Conservation (phyloP, 768 basidiomycete genomes). For the Mycena pura region DNA sequence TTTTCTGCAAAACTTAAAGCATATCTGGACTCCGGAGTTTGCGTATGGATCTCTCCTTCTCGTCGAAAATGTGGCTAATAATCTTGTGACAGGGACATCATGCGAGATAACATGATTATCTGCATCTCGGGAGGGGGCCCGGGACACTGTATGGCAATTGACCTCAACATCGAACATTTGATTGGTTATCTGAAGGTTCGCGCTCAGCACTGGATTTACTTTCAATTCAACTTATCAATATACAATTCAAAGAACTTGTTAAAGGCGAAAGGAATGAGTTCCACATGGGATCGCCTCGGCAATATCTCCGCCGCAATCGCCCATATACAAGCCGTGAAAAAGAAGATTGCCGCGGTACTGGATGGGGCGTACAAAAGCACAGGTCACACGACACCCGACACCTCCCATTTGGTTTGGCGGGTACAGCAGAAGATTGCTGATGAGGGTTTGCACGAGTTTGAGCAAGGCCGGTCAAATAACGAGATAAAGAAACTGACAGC, state of each 20-base stretch:
- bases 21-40: slow-evolving; percentile 42
- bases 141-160: slow-evolving; percentile 42
- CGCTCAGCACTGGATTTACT: no score
- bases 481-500: slow-evolving; percentile 11
- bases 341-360: slow-evolving; percentile 30
- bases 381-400: slow-evolving; percentile 33
- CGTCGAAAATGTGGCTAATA: not conserved
- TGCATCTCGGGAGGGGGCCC: slow-evolving; percentile 36
- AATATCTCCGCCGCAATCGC: slow-evolving; percentile 37
- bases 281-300: slow-evolving; percentile 37
- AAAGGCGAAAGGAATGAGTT: slow-evolving; percentile 39
- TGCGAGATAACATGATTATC: slow-evolving; percentile 43
- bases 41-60: slow-evolving; percentile 29
- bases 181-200: slow-evolving; percentile 41
- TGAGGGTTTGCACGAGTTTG: slow-evolving; percentile 21
- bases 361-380: slow-evolving; percentile 33
- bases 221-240: not conserved
- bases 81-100: slow-evolving; percentile 35
- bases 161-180: slow-evolving; percentile 46
- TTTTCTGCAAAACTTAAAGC: slow-evolving; percentile 29
- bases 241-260: not conserved
- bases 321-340: slow-evolving; percentile 34
- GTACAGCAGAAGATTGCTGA: slow-evolving; percentile 29
- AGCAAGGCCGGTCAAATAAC: not conserved
- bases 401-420: slow-evolving; percentile 22